Evolutionary conservation across 495 filamentous ascomycete genomes (phyloP).

Genomic region (Penicillium riverlandense): DNA sequence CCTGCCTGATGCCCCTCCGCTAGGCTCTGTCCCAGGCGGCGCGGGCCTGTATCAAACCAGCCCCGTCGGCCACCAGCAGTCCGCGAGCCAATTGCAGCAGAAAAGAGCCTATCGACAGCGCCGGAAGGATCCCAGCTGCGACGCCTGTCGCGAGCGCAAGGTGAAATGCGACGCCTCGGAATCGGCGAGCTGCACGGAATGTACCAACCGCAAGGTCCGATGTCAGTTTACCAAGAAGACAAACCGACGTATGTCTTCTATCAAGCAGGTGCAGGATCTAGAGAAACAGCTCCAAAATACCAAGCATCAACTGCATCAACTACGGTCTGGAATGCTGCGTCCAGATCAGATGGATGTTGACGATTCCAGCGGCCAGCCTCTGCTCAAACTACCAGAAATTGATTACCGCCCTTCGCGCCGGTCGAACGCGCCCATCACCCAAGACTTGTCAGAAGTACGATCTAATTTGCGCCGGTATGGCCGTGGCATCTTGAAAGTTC

Average conservation of each 20-base stretch:
- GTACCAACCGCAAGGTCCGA: slow-evolving; percentile 87
- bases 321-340: slow-evolving; percentile 46
- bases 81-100: slow-evolving; percentile 56
- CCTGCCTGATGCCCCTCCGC: slow-evolving; percentile 24
- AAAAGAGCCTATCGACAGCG: slow-evolving; percentile 93
- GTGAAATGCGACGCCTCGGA: slow-evolving; percentile 99
- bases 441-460: slow-evolving; percentile 65
- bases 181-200: slow-evolving; percentile 91
- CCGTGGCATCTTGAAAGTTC: slow-evolving; percentile 74
- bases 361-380: slow-evolving; percentile 45
- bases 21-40: slow-evolving; percentile 27
- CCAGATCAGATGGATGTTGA: slow-evolving; percentile 55
- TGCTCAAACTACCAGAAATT: slow-evolving; percentile 65
- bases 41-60: slow-evolving; percentile 40
- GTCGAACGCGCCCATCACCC: slow-evolving; percentile 49
- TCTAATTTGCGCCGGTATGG: slow-evolving; percentile 67
- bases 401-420: slow-evolving; percentile 55
- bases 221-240: slow-evolving; percentile 99
- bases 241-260: slow-evolving; percentile 96
- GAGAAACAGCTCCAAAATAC: slow-evolving; percentile 80
- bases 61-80: slow-evolving; percentile 31
- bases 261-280: slow-evolving; percentile 97
- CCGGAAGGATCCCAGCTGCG: slow-evolving; percentile 94
- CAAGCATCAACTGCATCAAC: slow-evolving; percentile 63
- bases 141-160: slow-evolving; percentile 95